Evolutionary conservation across 1,284 basidiomycete genomes (phyloP).

Genomic region (Baeospora myosura): DNA sequence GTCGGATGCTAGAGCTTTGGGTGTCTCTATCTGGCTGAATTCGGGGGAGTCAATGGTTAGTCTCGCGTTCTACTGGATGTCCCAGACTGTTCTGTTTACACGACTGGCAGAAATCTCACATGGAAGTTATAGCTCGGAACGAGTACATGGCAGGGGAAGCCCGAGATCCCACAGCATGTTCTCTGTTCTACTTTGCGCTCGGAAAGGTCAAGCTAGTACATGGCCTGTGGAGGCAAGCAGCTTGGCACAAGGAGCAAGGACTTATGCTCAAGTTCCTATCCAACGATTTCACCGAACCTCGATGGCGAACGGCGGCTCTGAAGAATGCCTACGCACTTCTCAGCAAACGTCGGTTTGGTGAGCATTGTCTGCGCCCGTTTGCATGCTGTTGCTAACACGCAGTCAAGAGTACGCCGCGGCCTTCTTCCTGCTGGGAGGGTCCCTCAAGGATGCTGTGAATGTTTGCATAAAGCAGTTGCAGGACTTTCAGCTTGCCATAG

Average conservation of each 20-base stretch:
- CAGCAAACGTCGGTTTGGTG: slow-evolving; percentile 88
- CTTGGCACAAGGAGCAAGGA: slow-evolving; percentile 87
- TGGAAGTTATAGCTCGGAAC: slow-evolving; percentile 89
- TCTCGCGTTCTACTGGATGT: slow-evolving; percentile 13
- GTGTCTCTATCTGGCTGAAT: slow-evolving; percentile 84
- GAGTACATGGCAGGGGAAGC: slow-evolving; percentile 83
- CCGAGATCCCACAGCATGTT: slow-evolving; percentile 85
- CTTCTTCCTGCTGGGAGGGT: slow-evolving; percentile 91
- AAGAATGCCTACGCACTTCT: slow-evolving; percentile 96
- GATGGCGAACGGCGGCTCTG: slow-evolving; percentile 89
- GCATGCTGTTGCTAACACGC: slow-evolving; percentile 1
- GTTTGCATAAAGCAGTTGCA: slow-evolving; percentile 84
- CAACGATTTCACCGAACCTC: slow-evolving; percentile 81
- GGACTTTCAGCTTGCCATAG: slow-evolving; percentile 87
- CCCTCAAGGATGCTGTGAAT: slow-evolving; percentile 85
- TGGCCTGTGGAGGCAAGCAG: slow-evolving; percentile 92
- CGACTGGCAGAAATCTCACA: slow-evolving; percentile 55
- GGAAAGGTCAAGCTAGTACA: slow-evolving; percentile 89
- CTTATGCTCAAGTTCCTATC: slow-evolving; percentile 89
- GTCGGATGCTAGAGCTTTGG: slow-evolving; percentile 80
- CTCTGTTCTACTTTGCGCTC: slow-evolving; percentile 91
- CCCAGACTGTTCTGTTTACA: slow-evolving; percentile 1
- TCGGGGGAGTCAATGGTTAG: slow-evolving; percentile 71
- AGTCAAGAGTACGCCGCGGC: slow-evolving; percentile 86
- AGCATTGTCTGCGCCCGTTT: slow-evolving; percentile 16